Base-by-base conservation (phyloP, 768 basidiomycete genomes). In the Paxillus involutus region DNA sequence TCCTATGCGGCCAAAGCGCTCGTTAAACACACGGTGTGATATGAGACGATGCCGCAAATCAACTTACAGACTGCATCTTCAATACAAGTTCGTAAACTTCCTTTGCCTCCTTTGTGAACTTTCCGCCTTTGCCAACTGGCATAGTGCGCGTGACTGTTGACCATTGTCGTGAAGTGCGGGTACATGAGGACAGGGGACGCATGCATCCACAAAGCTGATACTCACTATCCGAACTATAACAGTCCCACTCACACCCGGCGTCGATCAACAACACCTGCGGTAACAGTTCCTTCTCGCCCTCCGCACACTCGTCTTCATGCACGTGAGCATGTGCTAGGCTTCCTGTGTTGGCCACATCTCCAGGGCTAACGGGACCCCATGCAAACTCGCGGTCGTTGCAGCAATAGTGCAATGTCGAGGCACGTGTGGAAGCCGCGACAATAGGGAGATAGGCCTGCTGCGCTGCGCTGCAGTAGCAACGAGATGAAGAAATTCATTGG, bases 371-470 rank as follows among this genome's bases (percentile, higher is more conserved):
- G 6, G 91, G 91, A 3, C 90, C 89, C 91, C 90, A 93, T 1
- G 88, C 85, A 64, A 93, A 91, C 44, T 85, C 86, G 53, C 81
- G 82, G 66, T 94, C 91, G 63, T 96, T 97, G 74, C 92, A 94
- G 63, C 94, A 94, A 71, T 98, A 98, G 65, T 98, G 95, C 4
- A 98, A 75, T 0, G 93, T 97, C 1, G 92, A 87, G 4, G 94
- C 94, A 17, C 92, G 81, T 3, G 83, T 83, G 0, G 93, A 88
- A 0, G 89, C 86, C 1, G 96, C 96, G 3, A 94, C 90, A 49
- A 97, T 97, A 2, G 96, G 94, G 7, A 91, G 78, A 70, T 98
- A 98, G 0, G 94, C 92, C 72, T 95, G 93, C 48, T 89, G 89
- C 11, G 85, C 79, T 1, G 94, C 78, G 16, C 94, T 95, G 47